phyloP scores from a whole-genome alignment of 139 green algal species.

The Choricystis sp. region DNA sequence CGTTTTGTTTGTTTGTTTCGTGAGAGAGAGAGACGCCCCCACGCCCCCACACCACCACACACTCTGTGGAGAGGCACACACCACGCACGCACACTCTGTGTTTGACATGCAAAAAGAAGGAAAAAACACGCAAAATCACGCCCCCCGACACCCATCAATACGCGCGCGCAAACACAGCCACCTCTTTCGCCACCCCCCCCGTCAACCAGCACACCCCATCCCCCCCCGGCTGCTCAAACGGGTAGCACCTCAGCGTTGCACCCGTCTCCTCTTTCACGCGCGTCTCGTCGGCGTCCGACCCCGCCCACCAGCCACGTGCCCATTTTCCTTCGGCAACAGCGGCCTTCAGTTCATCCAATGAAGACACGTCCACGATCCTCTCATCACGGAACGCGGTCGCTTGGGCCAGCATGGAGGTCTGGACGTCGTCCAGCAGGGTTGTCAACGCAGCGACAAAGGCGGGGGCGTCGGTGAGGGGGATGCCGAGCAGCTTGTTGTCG shows the following conservation, averaged over 20 bases:
- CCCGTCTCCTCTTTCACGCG: slow-evolving; percentile 87
- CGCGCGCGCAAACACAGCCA: slow-evolving; percentile 90
- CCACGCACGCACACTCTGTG: no score
- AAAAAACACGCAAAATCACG: no score
- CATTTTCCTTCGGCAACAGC: slow-evolving; percentile 73
- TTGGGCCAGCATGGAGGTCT: slow-evolving; percentile 39
- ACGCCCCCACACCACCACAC: not conserved
- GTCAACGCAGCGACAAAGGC: slow-evolving; percentile 35
- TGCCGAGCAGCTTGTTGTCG: slow-evolving; percentile 30
- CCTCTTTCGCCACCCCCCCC: slow-evolving; percentile 46
- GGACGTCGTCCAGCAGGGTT: slow-evolving; percentile 35
- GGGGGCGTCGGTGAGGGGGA: slow-evolving; percentile 42
- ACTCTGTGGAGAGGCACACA: no score
- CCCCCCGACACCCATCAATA: slow-evolving; percentile 54
- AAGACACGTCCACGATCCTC: slow-evolving; percentile 87
- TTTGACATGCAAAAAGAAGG: no score
- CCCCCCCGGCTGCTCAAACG: slow-evolving; percentile 72
- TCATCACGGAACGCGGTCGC: slow-evolving; percentile 74
- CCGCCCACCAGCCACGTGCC: slow-evolving; percentile 76
- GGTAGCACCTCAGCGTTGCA: slow-evolving; percentile 88
- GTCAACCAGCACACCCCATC: slow-evolving; percentile 65
- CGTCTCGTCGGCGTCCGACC: slow-evolving; percentile 64
- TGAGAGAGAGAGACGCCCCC: no score
- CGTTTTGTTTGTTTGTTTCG: no score
- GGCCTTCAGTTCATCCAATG: slow-evolving; percentile 82